Evolutionary conservation across 805 yeast genomes (phyloP).

Genomic region (Komagataella populi): DNA sequence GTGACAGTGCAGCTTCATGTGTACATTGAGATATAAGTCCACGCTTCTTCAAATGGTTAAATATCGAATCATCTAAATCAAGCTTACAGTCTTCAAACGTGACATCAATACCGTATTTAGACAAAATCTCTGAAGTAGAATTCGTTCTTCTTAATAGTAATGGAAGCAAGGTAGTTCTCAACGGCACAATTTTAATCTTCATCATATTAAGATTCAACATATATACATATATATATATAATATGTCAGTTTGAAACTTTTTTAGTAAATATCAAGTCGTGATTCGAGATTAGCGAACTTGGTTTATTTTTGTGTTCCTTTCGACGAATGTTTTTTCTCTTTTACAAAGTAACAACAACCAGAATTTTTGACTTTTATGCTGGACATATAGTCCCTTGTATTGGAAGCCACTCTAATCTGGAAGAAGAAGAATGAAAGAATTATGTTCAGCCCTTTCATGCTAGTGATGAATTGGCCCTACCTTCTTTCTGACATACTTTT

Average conservation of each 20-base stretch:
- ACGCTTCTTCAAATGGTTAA: constrained; percentile 26
- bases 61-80: constrained; percentile 23
- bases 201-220: background rate
- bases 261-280: too few species aligned
- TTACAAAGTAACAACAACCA: background rate
- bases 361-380: background rate
- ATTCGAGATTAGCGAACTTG: too few species aligned
- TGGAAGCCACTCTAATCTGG: background rate
- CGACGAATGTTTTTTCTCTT: too few species aligned
- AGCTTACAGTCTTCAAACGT: constrained; percentile 10
- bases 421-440: background rate
- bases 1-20: constrained; percentile 16
- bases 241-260: too few species aligned
- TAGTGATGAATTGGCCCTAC: background rate
- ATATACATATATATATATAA: too few species aligned
- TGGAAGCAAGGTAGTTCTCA: background rate
- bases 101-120: constrained; percentile 8
- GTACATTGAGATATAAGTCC: constrained; percentile 31
- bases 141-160: background rate
- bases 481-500: background rate
- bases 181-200: background rate
- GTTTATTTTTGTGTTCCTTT: too few species aligned
- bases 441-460: background rate
- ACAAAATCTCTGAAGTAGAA: constrained; percentile 5
- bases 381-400: background rate